A percentile compares a stretch with the other conserved stretches of the same genome.
Conservation (phyloP, 2,329 filamentous ascomycete genomes). For the Aureobasidium uvarum region DNA sequence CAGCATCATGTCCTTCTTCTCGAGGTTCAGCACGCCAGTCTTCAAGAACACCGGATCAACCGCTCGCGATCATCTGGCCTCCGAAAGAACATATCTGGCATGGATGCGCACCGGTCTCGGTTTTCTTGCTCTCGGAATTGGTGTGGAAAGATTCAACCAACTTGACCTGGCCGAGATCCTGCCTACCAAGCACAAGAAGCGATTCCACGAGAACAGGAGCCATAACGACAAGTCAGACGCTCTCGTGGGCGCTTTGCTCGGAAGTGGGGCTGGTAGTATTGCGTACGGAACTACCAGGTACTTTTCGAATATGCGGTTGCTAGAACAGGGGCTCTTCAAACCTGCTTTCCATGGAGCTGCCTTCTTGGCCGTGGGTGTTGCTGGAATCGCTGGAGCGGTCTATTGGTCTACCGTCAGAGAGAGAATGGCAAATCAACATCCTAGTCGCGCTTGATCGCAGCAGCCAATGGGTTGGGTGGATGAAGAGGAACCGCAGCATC, state of each 20-base stretch:
- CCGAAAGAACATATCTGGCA: constrained; percentile 54
- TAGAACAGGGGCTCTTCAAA: constrained; percentile 48
- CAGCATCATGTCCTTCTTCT: constrained; percentile 23
- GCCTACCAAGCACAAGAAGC: constrained; percentile 36
- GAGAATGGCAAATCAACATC: background rate
- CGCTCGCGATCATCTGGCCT: constrained; percentile 55
- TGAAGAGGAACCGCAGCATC: background rate
- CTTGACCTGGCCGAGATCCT: constrained; percentile 33
- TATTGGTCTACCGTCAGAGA: constrained; percentile 21
- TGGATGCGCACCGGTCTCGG: constrained; percentile 55
- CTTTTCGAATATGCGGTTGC: constrained; percentile 45
- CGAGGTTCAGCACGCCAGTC: constrained; percentile 19
- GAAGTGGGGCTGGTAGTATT: constrained; percentile 48
- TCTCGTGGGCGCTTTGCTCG: constrained; percentile 43
- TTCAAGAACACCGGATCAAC: constrained; percentile 51
- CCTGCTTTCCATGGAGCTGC: constrained; percentile 36
- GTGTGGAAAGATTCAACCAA: constrained; percentile 50
- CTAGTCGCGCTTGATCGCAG: background rate
- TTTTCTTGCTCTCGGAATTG: constrained; percentile 54
- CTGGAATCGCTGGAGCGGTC: constrained; percentile 37
- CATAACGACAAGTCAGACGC: constrained; percentile 22
- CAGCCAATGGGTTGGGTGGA: background rate
- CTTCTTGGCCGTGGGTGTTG: constrained; percentile 33
- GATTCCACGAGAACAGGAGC: constrained; percentile 31
- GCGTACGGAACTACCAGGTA: constrained; percentile 51